Conservation (phyloP, 2,329 filamentous ascomycete genomes). For the Paradendryphiella salina region DNA sequence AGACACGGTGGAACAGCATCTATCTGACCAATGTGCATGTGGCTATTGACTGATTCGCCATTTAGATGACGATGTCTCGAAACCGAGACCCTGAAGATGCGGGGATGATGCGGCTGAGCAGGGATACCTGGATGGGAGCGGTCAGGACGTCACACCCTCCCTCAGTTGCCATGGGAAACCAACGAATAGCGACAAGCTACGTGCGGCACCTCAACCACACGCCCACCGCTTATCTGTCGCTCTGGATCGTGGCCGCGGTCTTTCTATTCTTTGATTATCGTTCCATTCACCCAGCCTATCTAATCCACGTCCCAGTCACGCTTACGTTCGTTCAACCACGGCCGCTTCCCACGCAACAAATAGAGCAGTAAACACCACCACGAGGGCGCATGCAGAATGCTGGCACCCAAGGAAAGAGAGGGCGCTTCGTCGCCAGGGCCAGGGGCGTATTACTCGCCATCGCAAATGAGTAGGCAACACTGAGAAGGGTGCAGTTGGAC, state of each 20-base stretch:
- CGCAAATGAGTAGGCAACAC: constrained; percentile 47
- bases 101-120: constrained; percentile 17
- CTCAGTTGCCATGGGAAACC: constrained; percentile 31
- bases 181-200: constrained; percentile 32
- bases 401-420: constrained; percentile 42
- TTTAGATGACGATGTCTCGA: neutral
- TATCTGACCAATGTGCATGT: neutral
- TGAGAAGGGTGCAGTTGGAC: constrained; percentile 4
- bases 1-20: neutral
- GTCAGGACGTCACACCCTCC: constrained; percentile 24
- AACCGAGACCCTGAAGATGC: constrained; percentile 8
- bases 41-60: neutral
- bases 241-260: constrained; percentile 14
- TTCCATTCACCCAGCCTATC: neutral
- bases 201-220: constrained; percentile 31
- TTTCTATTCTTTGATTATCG: constrained; percentile 5
- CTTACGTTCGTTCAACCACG: constrained; percentile 1
- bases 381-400: constrained; percentile 30
- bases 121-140: constrained; percentile 23
- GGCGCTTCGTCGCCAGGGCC: constrained; percentile 43
- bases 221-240: constrained; percentile 36
- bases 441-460: constrained; percentile 41
- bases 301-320: neutral
- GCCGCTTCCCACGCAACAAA: constrained; percentile 15
- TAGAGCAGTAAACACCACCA: constrained; percentile 18